phyloP scores from a whole-genome alignment of 1,139 yeast species.

The Candida sp. region DNA sequence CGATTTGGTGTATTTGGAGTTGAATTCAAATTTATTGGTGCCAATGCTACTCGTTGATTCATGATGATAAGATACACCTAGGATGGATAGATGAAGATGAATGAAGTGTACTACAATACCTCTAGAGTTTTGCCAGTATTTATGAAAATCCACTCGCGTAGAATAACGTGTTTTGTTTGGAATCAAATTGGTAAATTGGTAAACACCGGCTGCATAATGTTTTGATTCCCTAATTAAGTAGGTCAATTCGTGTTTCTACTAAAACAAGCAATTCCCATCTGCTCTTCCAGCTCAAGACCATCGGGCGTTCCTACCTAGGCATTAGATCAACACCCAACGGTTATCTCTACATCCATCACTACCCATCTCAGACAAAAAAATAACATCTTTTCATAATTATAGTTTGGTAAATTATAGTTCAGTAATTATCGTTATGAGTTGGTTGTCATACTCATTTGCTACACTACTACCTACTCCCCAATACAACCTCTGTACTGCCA shows the following conservation, averaged over 20 bases:
- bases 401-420: too few relatives aligned
- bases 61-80: background rate
- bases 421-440: too few relatives aligned
- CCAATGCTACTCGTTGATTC: background rate
- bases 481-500: too few relatives aligned
- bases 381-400: too few relatives aligned
- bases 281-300: background rate
- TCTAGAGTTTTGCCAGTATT: background rate
- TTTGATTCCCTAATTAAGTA: background rate
- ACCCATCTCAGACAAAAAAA: too few relatives aligned
- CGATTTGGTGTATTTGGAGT: background rate
- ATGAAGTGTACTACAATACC: background rate
- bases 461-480: too few relatives aligned
- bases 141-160: conserved; percentile 1
- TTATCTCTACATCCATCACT: too few relatives aligned
- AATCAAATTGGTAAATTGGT: background rate
- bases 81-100: background rate
- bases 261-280: background rate
- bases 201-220: background rate
- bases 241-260: background rate
- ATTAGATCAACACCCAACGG: background rate
- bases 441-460: too few relatives aligned
- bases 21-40: background rate
- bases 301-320: background rate
- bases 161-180: background rate